Evolutionary conservation across 2,329 filamentous ascomycete species (phyloP).

Genomic region (Immersiporthe knoxdaviesiana): DNA sequence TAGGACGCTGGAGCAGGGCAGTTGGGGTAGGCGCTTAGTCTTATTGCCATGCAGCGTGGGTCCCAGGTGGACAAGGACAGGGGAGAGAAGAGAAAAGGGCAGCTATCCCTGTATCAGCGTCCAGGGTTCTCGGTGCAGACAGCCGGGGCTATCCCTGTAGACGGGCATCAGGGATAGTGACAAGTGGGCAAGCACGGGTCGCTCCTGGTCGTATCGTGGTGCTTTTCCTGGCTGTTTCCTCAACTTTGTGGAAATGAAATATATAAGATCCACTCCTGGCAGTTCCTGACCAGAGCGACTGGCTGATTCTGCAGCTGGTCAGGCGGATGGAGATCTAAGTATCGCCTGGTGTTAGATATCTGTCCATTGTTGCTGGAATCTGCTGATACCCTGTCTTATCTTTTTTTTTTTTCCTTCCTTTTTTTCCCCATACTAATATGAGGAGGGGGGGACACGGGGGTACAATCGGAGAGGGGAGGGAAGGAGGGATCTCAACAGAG

Average conservation of each 20-base stretch:
- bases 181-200: constrained; percentile 8
- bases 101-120: constrained; percentile 2
- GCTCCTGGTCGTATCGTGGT: constrained; percentile 3
- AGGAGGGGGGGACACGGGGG: background rate
- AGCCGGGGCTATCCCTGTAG: constrained; percentile 20
- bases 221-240: background rate
- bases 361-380: constrained; percentile 6
- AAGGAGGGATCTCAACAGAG: background rate
- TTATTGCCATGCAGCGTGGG: constrained; percentile 28
- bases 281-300: constrained; percentile 9
- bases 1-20: constrained; percentile 12
- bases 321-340: background rate
- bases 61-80: background rate
- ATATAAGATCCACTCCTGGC: constrained; percentile 11
- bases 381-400: constrained; percentile 4
- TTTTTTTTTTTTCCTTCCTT: background rate
- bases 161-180: background rate
- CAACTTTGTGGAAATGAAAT: constrained; percentile 9
- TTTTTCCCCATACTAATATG: no score
- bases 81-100: constrained; percentile 6
- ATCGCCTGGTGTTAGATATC: constrained; percentile 6
- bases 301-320: constrained; percentile 20
- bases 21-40: constrained; percentile 29
- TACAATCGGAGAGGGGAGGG: background rate
- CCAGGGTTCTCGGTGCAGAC: constrained; percentile 19